These are phyloP conservation scores for Gossypium gossypioides DNA, from an alignment of 441 rosid species.

Conservation along the genomic window DNA sequence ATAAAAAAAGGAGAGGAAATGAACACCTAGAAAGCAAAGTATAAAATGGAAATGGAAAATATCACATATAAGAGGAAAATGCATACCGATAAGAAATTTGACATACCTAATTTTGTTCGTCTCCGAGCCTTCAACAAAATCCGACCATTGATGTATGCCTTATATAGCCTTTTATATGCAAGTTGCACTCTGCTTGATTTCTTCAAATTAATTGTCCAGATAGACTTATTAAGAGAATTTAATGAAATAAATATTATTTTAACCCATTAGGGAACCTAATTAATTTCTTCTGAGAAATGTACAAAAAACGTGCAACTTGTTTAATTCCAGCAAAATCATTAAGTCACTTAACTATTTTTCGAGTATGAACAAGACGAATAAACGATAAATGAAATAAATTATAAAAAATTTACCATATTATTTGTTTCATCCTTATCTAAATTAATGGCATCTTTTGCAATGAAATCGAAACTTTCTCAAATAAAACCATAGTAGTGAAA, in stretches of 20 bases:
- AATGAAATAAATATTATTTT: constrained; percentile 4
- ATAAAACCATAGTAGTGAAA: constrained; percentile 5
- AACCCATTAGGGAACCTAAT: constrained; percentile 14
- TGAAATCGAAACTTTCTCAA: background rate
- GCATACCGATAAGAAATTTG: background rate
- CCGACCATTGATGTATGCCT: constrained; percentile 5
- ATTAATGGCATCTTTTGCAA: background rate
- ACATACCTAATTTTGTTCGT: constrained; percentile 13
- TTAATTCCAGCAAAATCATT: background rate
- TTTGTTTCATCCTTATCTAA: background rate
- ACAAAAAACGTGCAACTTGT: constrained; percentile 3
- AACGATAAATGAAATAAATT: background rate
- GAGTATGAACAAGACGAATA: background rate
- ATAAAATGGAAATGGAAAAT: background rate
- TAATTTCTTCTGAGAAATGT: background rate
- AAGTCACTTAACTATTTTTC: constrained; percentile 8
- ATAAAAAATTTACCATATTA: background rate
- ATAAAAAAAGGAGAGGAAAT: background rate
- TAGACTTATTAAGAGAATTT: background rate
- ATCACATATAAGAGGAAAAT: background rate
- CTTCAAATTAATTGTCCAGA: background rate
- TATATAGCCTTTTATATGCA: constrained; percentile 15
- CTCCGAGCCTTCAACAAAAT: constrained; percentile 7
- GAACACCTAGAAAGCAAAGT: background rate
- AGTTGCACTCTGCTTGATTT: background rate